Base-by-base conservation (phyloP, 1,139 yeast species). In the Yamadazyma sp. region DNA sequence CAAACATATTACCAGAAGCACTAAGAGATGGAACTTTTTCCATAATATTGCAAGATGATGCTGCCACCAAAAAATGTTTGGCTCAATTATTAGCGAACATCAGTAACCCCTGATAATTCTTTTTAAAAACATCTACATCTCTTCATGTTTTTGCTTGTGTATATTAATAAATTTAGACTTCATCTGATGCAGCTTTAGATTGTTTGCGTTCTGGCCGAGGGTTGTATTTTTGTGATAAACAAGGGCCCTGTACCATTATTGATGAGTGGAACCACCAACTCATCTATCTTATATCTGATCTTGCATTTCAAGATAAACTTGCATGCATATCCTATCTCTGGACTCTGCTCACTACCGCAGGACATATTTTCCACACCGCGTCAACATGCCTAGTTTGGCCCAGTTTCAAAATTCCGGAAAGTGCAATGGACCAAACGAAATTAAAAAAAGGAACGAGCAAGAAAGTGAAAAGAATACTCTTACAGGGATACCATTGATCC, bases 11-110 rank as follows among this genome's bases (percentile, higher is more conserved):
- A 39, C 98, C 98, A 1, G 92, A 85, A 54, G 85, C 92, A 1
- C 72, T 92, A 54, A 79, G 88, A 47, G 96, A 89, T 61, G 95
- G 92, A n/a, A 87, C 98, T 0, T 91, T 92, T 61, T 78, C 86
- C 24, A 69, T 73, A 35, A 83, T 86, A 4, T 73, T 92, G 45
- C 82, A 84, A 50, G 98, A 91, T 54, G 98, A 92, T 58, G 77
- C 80, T 5, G 91, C 92, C 10, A 88, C 98, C 8, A 87, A 86
- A 57, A 77, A 92, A 51, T 88, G 96, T 56, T 71, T 92, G 47
- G 85, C 92, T 2, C 96, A 89, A 61, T 71, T 92, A 38, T 71
- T 92, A 49, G 73, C 86, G 41, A 87, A 87, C 53, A 73, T 92
- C 46, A 71, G 74, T 69, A 55, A 43, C 52, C 37, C 25, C 31